Conservation (phyloP, 805 yeast genomes). For the Candida dendrica region DNA sequence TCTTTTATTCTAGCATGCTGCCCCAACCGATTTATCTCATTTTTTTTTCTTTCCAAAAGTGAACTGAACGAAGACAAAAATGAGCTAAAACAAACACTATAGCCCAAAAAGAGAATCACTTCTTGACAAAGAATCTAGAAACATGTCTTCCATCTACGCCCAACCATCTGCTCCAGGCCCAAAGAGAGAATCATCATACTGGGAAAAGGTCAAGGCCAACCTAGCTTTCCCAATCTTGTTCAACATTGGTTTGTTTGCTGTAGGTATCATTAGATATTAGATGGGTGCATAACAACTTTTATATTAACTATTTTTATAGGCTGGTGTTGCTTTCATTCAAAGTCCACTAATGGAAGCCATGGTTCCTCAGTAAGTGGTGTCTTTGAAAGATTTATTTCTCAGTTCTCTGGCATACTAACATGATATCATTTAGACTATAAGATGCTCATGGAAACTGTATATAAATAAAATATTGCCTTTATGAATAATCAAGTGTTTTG, state of each 20-base stretch:
- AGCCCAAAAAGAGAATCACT: too few relatives aligned
- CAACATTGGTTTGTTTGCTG: constrained; percentile 56
- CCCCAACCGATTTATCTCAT: background rate
- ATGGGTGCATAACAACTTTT: too few relatives aligned
- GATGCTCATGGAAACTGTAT: background rate
- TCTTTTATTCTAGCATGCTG: too few relatives aligned
- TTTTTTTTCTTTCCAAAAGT: background rate
- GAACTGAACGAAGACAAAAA: background rate
- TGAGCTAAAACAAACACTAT: background rate
- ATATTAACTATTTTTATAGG: constrained; percentile 23
- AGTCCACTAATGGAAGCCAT: constrained; percentile 76
- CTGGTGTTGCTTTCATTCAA: constrained; percentile 72
- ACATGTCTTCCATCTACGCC: constrained; percentile 13
- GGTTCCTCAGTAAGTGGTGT: constrained; percentile 57
- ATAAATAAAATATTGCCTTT: background rate
- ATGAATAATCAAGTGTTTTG: background rate
- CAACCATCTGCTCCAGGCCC: constrained; percentile 18
- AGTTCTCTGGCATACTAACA: background rate
- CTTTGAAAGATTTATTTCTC: background rate
- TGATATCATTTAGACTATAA: background rate
- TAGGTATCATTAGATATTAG: constrained; percentile 17
- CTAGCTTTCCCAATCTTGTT: constrained; percentile 62
- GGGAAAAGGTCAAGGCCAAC: constrained; percentile 48
- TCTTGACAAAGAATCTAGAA: too few relatives aligned
- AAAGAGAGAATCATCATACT: constrained; percentile 21